These are phyloP conservation scores for Ceratobasidium theobromae DNA, from an alignment of 1,284 basidiomycete species.

Conservation along the genomic window DNA sequence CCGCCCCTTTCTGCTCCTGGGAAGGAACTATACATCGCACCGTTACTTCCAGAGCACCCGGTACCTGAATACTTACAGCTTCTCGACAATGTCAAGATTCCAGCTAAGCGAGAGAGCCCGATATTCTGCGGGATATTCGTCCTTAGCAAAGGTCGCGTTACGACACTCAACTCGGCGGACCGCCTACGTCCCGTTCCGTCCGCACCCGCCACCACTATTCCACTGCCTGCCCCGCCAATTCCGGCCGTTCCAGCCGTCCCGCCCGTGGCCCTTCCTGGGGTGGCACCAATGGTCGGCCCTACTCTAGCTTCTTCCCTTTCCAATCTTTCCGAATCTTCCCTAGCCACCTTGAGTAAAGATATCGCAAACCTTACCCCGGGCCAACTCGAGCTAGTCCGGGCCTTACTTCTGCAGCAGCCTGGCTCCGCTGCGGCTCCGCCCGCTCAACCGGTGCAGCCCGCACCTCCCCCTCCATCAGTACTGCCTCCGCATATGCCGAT, in stretches of 20 bases:
- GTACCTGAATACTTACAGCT: slow-evolving; percentile 86
- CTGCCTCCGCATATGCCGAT: not conserved
- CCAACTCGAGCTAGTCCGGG: slow-evolving; percentile 24
- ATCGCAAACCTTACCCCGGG: slow-evolving; percentile 15
- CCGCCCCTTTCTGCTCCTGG: slow-evolving; percentile 74
- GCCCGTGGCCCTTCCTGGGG: slow-evolving; percentile 1
- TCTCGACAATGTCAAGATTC: slow-evolving; percentile 75
- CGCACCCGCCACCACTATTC: slow-evolving; percentile 37
- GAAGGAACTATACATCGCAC: slow-evolving; percentile 86
- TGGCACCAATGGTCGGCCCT: slow-evolving; percentile 12
- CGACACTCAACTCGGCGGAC: slow-evolving; percentile 44
- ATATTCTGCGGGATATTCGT: slow-evolving; percentile 84
- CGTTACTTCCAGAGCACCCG: slow-evolving; percentile 65
- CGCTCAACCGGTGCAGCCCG: slow-evolving; percentile 50
- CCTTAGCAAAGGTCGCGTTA: slow-evolving; percentile 61
- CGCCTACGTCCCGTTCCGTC: slow-evolving; percentile 44
- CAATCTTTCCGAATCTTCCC: slow-evolving; percentile 24
- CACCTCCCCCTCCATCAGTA: slow-evolving; percentile 2
- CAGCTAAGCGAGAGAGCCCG: slow-evolving; percentile 59
- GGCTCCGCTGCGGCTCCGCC: slow-evolving; percentile 50
- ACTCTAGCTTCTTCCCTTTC: slow-evolving; percentile 28
- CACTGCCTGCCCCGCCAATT: slow-evolving; percentile 39
- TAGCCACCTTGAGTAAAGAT: slow-evolving; percentile 24
- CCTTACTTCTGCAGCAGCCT: slow-evolving; percentile 32
- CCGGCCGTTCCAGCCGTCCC: slow-evolving; percentile 31